Conservation (phyloP, 1,139 yeast species). For the Saccharomycopsis crataegensis region DNA sequence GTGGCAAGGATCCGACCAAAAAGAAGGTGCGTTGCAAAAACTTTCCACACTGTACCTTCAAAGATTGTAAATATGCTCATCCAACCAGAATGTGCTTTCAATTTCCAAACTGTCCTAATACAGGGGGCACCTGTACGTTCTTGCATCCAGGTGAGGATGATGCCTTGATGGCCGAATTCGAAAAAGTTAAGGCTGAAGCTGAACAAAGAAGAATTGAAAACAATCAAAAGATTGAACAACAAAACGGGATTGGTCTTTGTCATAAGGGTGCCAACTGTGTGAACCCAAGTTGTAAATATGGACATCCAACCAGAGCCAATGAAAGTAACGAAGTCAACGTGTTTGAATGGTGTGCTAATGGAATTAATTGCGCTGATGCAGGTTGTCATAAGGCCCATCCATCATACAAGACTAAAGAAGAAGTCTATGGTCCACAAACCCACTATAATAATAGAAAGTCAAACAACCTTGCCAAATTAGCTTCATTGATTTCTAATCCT, state of each 20-base stretch:
- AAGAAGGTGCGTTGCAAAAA: conserved; percentile 64
- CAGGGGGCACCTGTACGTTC: conserved; percentile 75
- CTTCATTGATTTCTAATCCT: conserved; percentile 23
- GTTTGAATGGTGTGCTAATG: conserved; percentile 71
- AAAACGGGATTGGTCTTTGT: conserved; percentile 52
- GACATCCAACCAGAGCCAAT: conserved; percentile 87
- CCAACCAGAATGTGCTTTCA: conserved; percentile 70
- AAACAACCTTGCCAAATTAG: conserved; percentile 14
- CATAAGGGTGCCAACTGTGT: conserved; percentile 70
- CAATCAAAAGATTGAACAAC: conserved; percentile 24
- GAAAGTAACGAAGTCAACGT: conserved; percentile 60
- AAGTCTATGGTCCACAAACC: conserved; percentile 22
- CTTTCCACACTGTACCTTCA: conserved; percentile 67
- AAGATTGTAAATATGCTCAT: conserved; percentile 67
- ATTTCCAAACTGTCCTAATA: conserved; percentile 74
- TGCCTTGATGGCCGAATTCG: conserved; percentile 58
- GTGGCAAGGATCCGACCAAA: conserved; percentile 29
- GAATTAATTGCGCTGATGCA: conserved; percentile 53
- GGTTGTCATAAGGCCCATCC: conserved; percentile 74
- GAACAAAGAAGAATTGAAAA: conserved; percentile 35
- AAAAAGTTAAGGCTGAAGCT: conserved; percentile 47
- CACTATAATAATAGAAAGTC: not conserved
- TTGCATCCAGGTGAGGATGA: conserved; percentile 83
- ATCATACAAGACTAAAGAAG: conserved; percentile 41
- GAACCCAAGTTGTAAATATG: conserved; percentile 76